phyloP scores from a whole-genome alignment of 2,329 filamentous ascomycete species.

The Phaeomoniella chlamydospora region DNA sequence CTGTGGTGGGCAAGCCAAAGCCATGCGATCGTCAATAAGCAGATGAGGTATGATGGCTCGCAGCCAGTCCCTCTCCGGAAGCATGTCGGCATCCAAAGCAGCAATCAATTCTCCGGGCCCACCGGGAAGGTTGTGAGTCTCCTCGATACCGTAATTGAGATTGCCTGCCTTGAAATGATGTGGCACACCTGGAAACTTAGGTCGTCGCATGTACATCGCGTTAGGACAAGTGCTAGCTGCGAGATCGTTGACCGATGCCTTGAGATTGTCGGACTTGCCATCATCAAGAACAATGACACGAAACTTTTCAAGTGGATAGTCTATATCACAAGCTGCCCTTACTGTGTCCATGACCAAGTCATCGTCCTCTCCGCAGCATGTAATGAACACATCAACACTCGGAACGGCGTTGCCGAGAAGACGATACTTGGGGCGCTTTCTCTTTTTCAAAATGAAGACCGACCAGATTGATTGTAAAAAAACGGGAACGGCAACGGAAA shows the following conservation, averaged over 20 bases:
- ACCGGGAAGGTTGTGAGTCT: constrained; percentile 34
- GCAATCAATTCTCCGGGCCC: constrained; percentile 45
- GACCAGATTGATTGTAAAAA: constrained; percentile 45
- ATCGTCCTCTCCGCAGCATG: constrained; percentile 27
- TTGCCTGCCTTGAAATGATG: constrained; percentile 52
- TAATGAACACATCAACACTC: constrained; percentile 27
- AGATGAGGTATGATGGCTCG: constrained; percentile 45
- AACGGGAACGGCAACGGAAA: constrained; percentile 37
- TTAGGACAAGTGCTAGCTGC: constrained; percentile 21
- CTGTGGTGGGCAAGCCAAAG: constrained; percentile 46
- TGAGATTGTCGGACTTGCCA: constrained; percentile 17
- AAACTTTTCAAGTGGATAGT: constrained; percentile 23
- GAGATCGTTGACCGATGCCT: constrained; percentile 19
- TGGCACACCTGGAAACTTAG: constrained; percentile 21
- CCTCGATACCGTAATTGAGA: constrained; percentile 44
- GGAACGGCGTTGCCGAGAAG: constrained; percentile 27
- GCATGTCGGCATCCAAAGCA: constrained; percentile 56
- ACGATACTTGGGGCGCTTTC: constrained; percentile 38
- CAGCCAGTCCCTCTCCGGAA: constrained; percentile 46
- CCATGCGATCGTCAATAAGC: constrained; percentile 39
- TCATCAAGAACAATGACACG: constrained; percentile 26
- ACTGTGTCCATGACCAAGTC: constrained; percentile 26
- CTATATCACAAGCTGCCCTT: constrained; percentile 20
- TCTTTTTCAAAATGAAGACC: constrained; percentile 41
- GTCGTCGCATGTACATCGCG: constrained; percentile 26